Percentiles rank a stretch among this genome's conserved stretches.
Evolutionary conservation across 2,329 filamentous ascomycete genomes (phyloP).

Genomic region (Helminthosporium solani): DNA sequence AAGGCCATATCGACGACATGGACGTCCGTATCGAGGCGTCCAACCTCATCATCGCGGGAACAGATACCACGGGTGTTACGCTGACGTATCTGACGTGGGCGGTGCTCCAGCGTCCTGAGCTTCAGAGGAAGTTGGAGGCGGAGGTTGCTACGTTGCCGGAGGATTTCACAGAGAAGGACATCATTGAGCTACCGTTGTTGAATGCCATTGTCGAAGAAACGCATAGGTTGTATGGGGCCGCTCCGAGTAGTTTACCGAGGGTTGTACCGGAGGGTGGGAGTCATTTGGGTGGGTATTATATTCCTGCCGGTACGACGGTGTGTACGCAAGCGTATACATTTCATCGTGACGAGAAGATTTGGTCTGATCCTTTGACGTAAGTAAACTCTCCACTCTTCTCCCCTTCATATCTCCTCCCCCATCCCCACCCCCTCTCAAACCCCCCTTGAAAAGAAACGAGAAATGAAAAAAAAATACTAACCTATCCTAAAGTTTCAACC

Average conservation of each 20-base stretch:
- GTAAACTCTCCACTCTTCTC: neutral
- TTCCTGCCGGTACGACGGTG: constrained; percentile 40
- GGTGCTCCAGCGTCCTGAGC: constrained; percentile 21
- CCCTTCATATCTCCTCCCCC: neutral
- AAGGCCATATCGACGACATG: constrained; percentile 25
- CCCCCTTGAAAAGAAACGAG: no score
- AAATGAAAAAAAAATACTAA: no score
- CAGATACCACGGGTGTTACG: constrained; percentile 37
- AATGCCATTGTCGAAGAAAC: constrained; percentile 44
- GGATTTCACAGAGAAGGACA: constrained; percentile 21
- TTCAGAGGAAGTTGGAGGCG: constrained; percentile 24
- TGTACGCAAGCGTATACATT: constrained; percentile 43
- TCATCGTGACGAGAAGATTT: constrained; percentile 36
- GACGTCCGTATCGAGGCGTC: constrained; percentile 32
- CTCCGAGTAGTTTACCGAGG: constrained; percentile 38
- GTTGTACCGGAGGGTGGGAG: constrained; percentile 37
- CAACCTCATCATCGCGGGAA: constrained; percentile 36
- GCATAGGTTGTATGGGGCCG: constrained; percentile 40
- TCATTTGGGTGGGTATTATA: constrained; percentile 36
- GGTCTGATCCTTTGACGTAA: constrained; percentile 23
- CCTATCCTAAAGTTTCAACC: constrained; percentile 27
- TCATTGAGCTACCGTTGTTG: constrained; percentile 33
- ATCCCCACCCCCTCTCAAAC: neutral
- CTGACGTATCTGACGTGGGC: constrained; percentile 40
- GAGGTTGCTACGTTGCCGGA: constrained; percentile 22